phyloP scores from a whole-genome alignment of 2,329 filamentous ascomycete genomes.

The Exophiala viscosa region DNA sequence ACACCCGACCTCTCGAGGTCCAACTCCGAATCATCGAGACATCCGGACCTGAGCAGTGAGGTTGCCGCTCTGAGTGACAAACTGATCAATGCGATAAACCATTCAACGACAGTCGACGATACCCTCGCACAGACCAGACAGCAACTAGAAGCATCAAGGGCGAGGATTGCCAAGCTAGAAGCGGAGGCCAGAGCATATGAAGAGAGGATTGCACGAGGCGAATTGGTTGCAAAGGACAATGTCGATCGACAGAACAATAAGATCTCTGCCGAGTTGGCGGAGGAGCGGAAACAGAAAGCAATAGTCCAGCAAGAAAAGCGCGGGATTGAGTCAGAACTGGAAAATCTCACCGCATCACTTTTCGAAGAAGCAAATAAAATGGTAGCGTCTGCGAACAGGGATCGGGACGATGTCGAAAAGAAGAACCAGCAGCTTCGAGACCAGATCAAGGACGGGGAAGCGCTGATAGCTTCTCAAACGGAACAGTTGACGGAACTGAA shows the following conservation, averaged over 20 bases:
- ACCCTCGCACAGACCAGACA: slow-evolving; percentile 75
- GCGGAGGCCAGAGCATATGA: slow-evolving; percentile 65
- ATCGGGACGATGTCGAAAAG: slow-evolving; percentile 74
- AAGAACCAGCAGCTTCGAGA: slow-evolving; percentile 83
- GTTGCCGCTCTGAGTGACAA: slow-evolving; percentile 91
- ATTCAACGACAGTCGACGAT: slow-evolving; percentile 89
- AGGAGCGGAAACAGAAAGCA: slow-evolving; percentile 63
- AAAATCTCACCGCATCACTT: slow-evolving; percentile 83
- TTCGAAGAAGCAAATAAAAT: slow-evolving; percentile 99
- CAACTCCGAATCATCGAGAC: slow-evolving; percentile 37
- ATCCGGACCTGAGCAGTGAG: slow-evolving; percentile 66
- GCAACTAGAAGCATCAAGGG: slow-evolving; percentile 71
- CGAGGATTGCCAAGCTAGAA: slow-evolving; percentile 67
- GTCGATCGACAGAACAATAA: slow-evolving; percentile 68
- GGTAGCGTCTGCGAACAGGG: slow-evolving; percentile 83
- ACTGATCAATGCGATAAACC: slow-evolving; percentile 94
- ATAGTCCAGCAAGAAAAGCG: slow-evolving; percentile 75
- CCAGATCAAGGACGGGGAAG: slow-evolving; percentile 82
- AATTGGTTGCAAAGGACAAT: slow-evolving; percentile 70
- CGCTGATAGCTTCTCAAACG: slow-evolving; percentile 80
- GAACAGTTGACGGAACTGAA: slow-evolving; percentile 92
- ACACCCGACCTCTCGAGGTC: slow-evolving; percentile 37
- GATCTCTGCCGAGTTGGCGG: slow-evolving; percentile 56
- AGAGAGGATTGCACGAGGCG: slow-evolving; percentile 65
- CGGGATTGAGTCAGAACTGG: slow-evolving; percentile 86